phyloP scores from a whole-genome alignment of 768 basidiomycete genomes.

The Phanerochaete carnosa region DNA sequence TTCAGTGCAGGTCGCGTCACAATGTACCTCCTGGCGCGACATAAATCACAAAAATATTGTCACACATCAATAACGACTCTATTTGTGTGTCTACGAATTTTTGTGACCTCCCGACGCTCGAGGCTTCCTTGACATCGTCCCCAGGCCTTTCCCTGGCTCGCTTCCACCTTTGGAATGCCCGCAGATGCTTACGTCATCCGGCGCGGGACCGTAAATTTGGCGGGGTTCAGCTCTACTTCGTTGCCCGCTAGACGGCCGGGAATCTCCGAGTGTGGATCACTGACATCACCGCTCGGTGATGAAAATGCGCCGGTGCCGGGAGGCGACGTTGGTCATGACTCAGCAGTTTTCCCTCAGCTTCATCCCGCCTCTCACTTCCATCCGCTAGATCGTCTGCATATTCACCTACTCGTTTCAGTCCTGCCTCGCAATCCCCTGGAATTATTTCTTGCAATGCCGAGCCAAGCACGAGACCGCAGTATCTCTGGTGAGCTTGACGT shows the following conservation, averaged over 20 bases:
- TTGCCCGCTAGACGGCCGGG: background rate
- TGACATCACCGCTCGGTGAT: background rate
- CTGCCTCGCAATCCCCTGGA: background rate
- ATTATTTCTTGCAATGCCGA: conserved; percentile 37
- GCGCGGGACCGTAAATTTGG: no score
- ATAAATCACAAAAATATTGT: no score
- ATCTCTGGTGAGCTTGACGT: conserved; percentile 61
- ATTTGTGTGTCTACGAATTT: no score
- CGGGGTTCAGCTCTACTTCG: no score
- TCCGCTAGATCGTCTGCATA: background rate
- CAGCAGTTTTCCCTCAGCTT: conserved; percentile 4
- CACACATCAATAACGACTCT: no score
- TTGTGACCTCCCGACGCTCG: no score
- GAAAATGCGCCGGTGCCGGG: background rate
- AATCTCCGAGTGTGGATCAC: background rate
- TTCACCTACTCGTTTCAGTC: background rate
- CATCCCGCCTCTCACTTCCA: conserved; percentile 1
- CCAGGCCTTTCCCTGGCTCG: no score
- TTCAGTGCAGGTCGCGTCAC: no score
- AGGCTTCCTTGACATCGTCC: no score
- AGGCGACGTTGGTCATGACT: background rate
- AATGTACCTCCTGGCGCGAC: no score
- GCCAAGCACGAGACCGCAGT: conserved; percentile 58
- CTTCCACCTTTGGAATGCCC: no score
- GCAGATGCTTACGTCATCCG: no score